These are phyloP conservation scores for Crithidia expoeki DNA, from an alignment of 208 protist species.

Conservation along the genomic window DNA sequence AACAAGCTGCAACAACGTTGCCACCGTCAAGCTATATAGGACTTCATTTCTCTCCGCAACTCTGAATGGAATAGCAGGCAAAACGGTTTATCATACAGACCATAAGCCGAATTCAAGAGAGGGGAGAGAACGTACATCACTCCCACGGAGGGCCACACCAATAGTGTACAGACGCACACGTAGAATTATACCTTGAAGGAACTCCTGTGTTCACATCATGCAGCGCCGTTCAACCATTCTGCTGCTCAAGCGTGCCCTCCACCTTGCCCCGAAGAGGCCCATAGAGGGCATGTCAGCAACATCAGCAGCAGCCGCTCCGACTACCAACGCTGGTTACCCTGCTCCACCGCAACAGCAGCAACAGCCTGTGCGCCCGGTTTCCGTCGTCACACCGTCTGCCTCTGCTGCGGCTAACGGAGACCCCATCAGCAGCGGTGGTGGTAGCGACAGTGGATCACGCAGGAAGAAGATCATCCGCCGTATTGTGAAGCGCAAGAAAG, in stretches of 20 bases:
- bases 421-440: neutral
- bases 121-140: too few relatives aligned
- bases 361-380: neutral
- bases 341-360: neutral
- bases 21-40: too few relatives aligned
- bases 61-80: too few relatives aligned
- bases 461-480: slow-evolving; percentile 42
- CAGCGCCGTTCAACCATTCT: slow-evolving; percentile 14
- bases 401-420: neutral
- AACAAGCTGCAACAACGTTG: too few relatives aligned
- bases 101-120: too few relatives aligned
- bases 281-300: neutral
- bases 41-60: too few relatives aligned
- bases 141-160: too few relatives aligned
- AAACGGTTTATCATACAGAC: too few relatives aligned
- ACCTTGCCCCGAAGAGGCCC: slow-evolving; percentile 22
- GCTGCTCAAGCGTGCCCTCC: slow-evolving; percentile 18
- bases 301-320: neutral
- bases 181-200: too few relatives aligned
- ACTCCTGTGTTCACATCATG: slow-evolving; percentile 17
- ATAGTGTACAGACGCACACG: too few relatives aligned
- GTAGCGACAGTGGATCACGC: neutral
- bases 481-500: slow-evolving; percentile 35
- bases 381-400: too few relatives aligned
- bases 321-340: neutral